Conservation (phyloP, 2,329 filamentous ascomycete genomes). For the Fusarium penzigii region DNA sequence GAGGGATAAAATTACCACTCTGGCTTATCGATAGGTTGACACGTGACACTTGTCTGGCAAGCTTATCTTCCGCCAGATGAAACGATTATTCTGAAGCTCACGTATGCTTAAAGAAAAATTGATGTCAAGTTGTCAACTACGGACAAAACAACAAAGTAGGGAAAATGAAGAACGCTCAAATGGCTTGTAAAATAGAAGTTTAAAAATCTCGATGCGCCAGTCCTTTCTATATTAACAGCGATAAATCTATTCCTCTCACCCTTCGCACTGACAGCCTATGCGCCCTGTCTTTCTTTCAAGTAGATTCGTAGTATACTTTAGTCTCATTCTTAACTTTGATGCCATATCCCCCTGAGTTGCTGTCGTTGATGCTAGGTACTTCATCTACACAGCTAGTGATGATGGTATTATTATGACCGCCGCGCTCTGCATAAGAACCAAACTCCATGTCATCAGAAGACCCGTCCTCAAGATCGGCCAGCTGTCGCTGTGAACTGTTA, state of each 20-base stretch:
- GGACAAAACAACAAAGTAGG: too few relatives aligned
- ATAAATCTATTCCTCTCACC: neutral
- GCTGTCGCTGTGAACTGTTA: conserved; percentile 16
- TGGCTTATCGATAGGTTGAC: too few relatives aligned
- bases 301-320: conserved; percentile 13
- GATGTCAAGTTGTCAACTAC: too few relatives aligned
- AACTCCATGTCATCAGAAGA: conserved; percentile 17
- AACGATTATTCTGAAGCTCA: too few relatives aligned
- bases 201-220: too few relatives aligned
- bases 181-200: too few relatives aligned
- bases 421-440: conserved; percentile 5
- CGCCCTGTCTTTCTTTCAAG: neutral
- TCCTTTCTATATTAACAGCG: neutral
- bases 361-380: neutral
- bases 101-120: too few relatives aligned
- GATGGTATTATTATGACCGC: conserved; percentile 7
- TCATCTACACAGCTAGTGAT: conserved; percentile 8
- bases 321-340: conserved; percentile 21
- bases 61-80: too few relatives aligned
- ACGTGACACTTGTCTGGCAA: too few relatives aligned
- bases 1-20: too few relatives aligned
- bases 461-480: conserved; percentile 15
- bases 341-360: conserved; percentile 1
- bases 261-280: neutral
- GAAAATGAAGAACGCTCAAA: too few relatives aligned